Percentiles rank a stretch among this genome's conserved stretches.
Evolutionary conservation across 768 basidiomycete species (phyloP).

Genomic region (Dictyophora rubrovolvata): DNA sequence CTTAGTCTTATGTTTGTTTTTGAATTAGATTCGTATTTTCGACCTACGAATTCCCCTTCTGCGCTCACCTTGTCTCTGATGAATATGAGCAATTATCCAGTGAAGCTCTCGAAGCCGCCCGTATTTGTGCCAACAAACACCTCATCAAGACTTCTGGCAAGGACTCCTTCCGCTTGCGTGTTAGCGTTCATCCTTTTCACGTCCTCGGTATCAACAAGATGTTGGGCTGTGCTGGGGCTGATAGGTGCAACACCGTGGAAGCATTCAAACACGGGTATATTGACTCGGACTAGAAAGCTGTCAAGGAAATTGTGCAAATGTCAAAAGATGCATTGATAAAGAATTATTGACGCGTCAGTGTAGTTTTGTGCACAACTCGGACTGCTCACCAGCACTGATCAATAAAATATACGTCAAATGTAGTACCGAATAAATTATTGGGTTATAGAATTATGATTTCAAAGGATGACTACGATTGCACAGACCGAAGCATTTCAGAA

Average conservation of each 20-base stretch:
- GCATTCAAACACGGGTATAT: too few relatives aligned
- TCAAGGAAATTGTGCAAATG: too few relatives aligned
- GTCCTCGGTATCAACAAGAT: constrained; percentile 99
- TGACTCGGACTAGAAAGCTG: too few relatives aligned
- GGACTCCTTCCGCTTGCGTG: constrained; percentile 97
- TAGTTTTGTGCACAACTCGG: too few relatives aligned
- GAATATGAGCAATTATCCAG: constrained; percentile 96
- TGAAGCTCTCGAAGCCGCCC: constrained; percentile 95
- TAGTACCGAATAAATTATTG: too few relatives aligned
- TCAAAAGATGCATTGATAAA: too few relatives aligned
- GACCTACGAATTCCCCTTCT: constrained; percentile 99
- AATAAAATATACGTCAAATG: too few relatives aligned
- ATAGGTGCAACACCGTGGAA: constrained; percentile 65
- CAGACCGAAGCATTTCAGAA: too few relatives aligned
- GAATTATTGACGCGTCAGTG: too few relatives aligned
- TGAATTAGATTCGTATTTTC: constrained; percentile 81
- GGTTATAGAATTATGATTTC: too few relatives aligned
- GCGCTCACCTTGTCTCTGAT: constrained; percentile 91
- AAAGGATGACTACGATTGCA: too few relatives aligned
- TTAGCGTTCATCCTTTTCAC: constrained; percentile 97
- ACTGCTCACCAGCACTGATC: too few relatives aligned
- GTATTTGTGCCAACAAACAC: constrained; percentile 99
- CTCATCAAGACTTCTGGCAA: constrained; percentile 97
- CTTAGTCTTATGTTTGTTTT: background rate
- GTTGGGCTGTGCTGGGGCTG: constrained; percentile 98